These are phyloP conservation scores for Purshia tridentata DNA, from an alignment of 306 rosid species.

Conservation along the genomic window DNA sequence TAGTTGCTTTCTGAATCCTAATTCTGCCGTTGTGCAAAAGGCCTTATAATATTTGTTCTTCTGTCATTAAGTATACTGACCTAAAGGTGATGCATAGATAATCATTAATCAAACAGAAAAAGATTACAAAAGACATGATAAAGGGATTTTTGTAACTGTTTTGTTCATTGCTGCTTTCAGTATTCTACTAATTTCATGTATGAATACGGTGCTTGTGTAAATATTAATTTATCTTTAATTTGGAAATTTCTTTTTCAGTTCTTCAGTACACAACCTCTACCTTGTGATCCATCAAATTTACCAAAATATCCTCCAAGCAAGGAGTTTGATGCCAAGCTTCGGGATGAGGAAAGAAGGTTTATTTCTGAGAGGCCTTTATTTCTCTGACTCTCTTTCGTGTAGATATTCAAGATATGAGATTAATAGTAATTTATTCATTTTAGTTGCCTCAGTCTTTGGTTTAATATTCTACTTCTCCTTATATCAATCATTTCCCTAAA, in stretches of 20 bases:
- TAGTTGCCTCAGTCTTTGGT: background rate
- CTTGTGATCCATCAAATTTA: constrained; percentile 80
- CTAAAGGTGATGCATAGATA: too few species aligned
- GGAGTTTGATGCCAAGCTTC: constrained; percentile 71
- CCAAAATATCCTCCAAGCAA: constrained; percentile 87
- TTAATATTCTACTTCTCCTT: background rate
- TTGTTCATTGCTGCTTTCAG: background rate
- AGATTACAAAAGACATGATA: background rate
- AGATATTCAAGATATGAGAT: background rate
- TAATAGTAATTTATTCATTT: background rate
- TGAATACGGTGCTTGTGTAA: background rate
- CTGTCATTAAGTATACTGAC: too few species aligned
- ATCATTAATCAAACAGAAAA: background rate
- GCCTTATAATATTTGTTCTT: too few species aligned
- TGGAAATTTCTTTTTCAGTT: constrained; percentile 46
- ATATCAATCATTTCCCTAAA: background rate
- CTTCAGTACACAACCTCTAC: constrained; percentile 67
- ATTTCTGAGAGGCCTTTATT: background rate
- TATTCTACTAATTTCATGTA: background rate
- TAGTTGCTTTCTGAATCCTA: too few species aligned
- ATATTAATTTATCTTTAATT: constrained; percentile 8
- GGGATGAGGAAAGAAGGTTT: constrained; percentile 70
- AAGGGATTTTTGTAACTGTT: background rate
- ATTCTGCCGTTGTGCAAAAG: too few species aligned
- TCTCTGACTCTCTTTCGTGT: constrained; percentile 7